phyloP scores from a whole-genome alignment of 805 yeast genomes.

The Helenozyma rhizophorensis region DNA sequence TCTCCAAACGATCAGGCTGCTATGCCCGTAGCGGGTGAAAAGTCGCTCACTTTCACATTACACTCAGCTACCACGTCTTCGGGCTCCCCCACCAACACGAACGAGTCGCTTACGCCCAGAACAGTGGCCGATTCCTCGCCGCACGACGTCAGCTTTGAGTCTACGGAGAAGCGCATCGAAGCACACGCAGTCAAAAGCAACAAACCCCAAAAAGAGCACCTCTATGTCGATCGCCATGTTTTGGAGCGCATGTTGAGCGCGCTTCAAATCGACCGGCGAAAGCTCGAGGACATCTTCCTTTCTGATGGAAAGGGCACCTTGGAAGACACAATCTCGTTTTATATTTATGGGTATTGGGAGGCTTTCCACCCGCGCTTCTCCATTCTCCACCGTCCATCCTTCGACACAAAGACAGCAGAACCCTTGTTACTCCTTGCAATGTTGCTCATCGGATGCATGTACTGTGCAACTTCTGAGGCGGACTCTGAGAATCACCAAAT shows the following conservation, averaged over 20 bases:
- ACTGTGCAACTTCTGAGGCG: conserved; percentile 26
- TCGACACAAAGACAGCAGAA: conserved; percentile 43
- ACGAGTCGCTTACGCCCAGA: conserved; percentile 17
- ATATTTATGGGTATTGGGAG: conserved; percentile 47
- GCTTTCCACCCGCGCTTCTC: conserved; percentile 58
- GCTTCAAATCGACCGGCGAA: conserved; percentile 21
- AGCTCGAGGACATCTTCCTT: conserved; percentile 24
- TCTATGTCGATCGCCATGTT: conserved; percentile 34
- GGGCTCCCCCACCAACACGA: conserved; percentile 33
- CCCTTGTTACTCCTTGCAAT: conserved; percentile 51
- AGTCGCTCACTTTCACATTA: not conserved
- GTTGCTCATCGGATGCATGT: conserved; percentile 54
- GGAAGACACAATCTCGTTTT: conserved; percentile 34
- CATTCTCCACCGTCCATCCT: conserved; percentile 56
- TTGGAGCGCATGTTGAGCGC: conserved; percentile 31
- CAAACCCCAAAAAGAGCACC: conserved; percentile 26
- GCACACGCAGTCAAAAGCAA: conserved; percentile 23
- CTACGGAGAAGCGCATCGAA: conserved; percentile 5
- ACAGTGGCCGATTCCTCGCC: conserved; percentile 10
- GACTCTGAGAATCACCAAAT: conserved; percentile 16
- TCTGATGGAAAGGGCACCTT: conserved; percentile 21
- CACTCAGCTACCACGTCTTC: conserved; percentile 21
- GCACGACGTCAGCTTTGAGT: conserved; percentile 2
- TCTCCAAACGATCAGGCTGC: conserved; percentile 7
- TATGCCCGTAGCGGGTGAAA: conserved; percentile 5